Evolutionary conservation across 2,329 filamentous ascomycete species (phyloP).

Genomic region (Epichloe typhina): DNA sequence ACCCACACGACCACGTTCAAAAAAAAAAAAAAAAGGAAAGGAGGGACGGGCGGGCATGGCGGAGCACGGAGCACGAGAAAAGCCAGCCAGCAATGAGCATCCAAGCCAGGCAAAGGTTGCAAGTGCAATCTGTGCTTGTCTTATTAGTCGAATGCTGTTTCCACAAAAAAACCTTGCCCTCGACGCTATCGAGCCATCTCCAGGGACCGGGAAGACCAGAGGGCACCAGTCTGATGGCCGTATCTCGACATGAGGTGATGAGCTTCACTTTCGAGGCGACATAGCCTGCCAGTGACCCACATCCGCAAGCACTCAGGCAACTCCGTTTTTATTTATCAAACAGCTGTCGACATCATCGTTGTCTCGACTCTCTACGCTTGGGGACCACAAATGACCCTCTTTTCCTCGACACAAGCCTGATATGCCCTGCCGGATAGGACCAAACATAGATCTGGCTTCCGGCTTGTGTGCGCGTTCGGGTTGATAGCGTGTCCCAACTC

Average conservation of each 20-base stretch:
- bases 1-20: not conserved
- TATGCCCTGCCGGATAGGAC: not conserved
- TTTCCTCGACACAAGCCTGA: slow-evolving; percentile 1
- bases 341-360: not conserved
- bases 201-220: not conserved
- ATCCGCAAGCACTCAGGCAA: not conserved
- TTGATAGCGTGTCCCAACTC: not conserved
- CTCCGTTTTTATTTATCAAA: not conserved
- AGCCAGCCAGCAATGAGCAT: too few species aligned
- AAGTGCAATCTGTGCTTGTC: slow-evolving; percentile 1
- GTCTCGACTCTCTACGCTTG: not conserved
- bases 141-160: not conserved
- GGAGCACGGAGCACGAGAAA: not conserved
- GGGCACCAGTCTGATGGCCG: not conserved
- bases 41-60: not conserved
- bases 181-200: not conserved
- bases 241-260: not conserved
- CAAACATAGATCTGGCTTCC: slow-evolving; percentile 3
- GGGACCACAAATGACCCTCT: slow-evolving; percentile 7
- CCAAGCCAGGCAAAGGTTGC: not conserved
- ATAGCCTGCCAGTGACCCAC: not conserved
- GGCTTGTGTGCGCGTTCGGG: not conserved
- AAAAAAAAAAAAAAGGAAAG: not conserved
- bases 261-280: not conserved
- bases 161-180: not conserved